Evolutionary conservation across 208 protist species (phyloP).

Genomic region (Trichomonas vaginalis): DNA sequence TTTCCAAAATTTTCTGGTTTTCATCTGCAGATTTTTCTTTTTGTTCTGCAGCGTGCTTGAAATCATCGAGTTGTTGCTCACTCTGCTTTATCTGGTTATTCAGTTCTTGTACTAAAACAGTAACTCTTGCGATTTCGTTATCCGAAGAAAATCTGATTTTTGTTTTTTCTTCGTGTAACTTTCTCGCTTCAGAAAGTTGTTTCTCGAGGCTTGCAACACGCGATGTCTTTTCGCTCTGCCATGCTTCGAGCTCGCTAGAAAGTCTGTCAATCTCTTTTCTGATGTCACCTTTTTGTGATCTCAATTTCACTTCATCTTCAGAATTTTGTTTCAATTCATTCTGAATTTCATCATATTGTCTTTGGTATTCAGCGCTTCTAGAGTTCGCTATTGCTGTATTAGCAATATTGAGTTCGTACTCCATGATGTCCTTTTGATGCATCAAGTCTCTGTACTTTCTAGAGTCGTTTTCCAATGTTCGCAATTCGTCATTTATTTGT

Average conservation of each 20-base stretch:
- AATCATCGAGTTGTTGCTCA: constrained; percentile 17
- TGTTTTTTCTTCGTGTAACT: neutral
- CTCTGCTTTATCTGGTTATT: constrained; percentile 28
- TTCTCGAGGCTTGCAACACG: neutral
- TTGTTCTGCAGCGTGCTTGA: neutral
- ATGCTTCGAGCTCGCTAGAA: neutral
- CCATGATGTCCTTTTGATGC: neutral
- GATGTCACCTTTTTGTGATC: neutral
- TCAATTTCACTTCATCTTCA: neutral
- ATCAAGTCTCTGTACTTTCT: neutral
- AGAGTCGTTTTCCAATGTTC: neutral
- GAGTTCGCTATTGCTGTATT: neutral
- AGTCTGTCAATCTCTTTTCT: neutral
- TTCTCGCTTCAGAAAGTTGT: neutral
- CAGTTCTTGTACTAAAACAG: neutral
- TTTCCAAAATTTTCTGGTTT: constrained; percentile 22
- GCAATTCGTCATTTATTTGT: neutral
- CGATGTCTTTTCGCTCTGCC: neutral
- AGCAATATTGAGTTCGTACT: neutral
- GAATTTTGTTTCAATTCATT: constrained; percentile 3
- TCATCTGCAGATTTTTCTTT: neutral
- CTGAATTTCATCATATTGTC: neutral
- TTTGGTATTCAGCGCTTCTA: neutral
- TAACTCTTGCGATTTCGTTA: neutral
- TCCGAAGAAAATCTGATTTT: neutral